Evolutionary conservation across 2,329 filamentous ascomycete genomes (phyloP), one percentile per base, ranked within the genome.

Genomic region (Neodidymelliopsis sp.): DNA sequence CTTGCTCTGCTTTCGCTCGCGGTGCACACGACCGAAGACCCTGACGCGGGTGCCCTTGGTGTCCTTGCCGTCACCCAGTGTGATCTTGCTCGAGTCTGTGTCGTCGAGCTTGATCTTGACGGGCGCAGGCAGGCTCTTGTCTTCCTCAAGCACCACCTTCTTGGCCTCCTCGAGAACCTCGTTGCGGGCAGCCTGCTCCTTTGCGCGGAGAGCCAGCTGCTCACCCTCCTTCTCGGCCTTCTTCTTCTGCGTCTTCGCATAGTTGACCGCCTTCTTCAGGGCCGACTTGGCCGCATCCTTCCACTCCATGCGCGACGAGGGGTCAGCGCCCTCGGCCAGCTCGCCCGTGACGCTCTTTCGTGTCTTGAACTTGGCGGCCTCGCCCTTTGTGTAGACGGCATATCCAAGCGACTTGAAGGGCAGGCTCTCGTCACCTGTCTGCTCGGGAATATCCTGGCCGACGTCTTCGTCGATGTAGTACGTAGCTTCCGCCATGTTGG

Each of bases 201-300:
- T 85, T 66, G 86, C 84, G 73, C 90, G 85, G 45, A 86, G 82
- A 34, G 87, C 84, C 45, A 85, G 87, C 56, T 85, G 77, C 68
- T 91, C 87, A 60, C 87, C 82, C 73, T 89, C 88, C 76, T 91
- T 91, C 62, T 84, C 84, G 33, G 88, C 81, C 81, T 96, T 96
- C 82, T 91, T 92, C 82, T 90, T 89, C 74, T 90, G 85, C 57
- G 82, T 80, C 60, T 91, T 89, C 57, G 85, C 85, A 57, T 85
- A 85, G 72, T 85, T 86, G 77, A 84, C 84, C 4, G 88, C 89
- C 77, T 95, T 95, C 80, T 96, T 96, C 69, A 91, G 74, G 16
- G 90, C 90, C 52, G 88, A 89, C 79, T 94, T 95, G 53, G 89
- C 87, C 15, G 85, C 88, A 45, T 88, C 86, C 77, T 92, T 93